Conservation (phyloP, 768 basidiomycete species). For the Coprinellus micaceus region DNA sequence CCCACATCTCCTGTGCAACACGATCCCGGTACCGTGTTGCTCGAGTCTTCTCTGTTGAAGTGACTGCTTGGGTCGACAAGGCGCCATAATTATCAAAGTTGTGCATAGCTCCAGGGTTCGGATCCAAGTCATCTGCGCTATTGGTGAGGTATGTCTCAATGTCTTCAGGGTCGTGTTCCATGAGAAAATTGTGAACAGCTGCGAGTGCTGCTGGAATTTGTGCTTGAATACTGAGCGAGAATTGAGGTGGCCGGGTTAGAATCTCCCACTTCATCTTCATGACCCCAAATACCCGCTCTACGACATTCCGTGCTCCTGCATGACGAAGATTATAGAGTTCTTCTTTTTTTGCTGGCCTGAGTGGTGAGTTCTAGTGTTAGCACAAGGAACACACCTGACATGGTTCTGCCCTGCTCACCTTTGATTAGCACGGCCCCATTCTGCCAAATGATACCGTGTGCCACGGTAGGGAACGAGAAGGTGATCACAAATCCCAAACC, state of each 20-base stretch:
- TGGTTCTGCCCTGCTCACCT: slow-evolving; percentile 10
- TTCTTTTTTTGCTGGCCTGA: slow-evolving; percentile 31
- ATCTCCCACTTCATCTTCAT: slow-evolving; percentile 24
- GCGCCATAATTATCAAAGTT: neutral
- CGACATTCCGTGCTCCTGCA: slow-evolving; percentile 33
- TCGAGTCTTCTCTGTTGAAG: neutral
- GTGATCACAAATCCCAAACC: slow-evolving; percentile 21
- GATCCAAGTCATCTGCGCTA: slow-evolving; percentile 13
- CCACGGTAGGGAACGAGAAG: slow-evolving; percentile 31
- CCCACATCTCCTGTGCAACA: slow-evolving; percentile 21
- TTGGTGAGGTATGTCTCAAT: slow-evolving; percentile 1
- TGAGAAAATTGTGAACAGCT: slow-evolving; percentile 17
- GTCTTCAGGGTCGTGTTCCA: slow-evolving; percentile 10
- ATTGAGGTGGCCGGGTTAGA: slow-evolving; percentile 17
- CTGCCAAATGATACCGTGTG: slow-evolving; percentile 30
- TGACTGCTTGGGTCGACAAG: slow-evolving; percentile 28
- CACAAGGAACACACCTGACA: slow-evolving; percentile 13
- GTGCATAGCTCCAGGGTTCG: neutral
- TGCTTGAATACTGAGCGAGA: slow-evolving; percentile 16
- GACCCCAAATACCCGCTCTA: slow-evolving; percentile 38
- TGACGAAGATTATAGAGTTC: slow-evolving; percentile 42
- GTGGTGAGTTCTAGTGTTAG: slow-evolving; percentile 14
- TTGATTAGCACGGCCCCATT: slow-evolving; percentile 23
- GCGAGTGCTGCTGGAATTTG: slow-evolving; percentile 19
- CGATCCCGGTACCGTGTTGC: slow-evolving; percentile 13